Percentiles rank a stretch among this genome's conserved stretches.
Conservation (phyloP, 2,329 filamentous ascomycete genomes). For the Fusarium nelsonii region DNA sequence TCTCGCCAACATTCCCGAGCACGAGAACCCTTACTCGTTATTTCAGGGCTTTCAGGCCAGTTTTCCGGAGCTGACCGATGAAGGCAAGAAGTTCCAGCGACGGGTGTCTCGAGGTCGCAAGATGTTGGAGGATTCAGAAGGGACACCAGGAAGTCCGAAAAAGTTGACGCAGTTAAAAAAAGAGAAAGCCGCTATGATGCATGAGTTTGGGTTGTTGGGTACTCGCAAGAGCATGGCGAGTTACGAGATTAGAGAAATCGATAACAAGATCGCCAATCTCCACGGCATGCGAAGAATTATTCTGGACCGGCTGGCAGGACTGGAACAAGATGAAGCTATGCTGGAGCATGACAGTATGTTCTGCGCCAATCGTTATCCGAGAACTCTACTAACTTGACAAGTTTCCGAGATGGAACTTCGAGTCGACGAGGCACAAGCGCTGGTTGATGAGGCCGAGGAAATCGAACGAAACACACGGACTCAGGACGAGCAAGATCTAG, state of each 20-base stretch:
- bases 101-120: constrained; percentile 81
- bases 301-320: constrained; percentile 82
- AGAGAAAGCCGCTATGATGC: constrained; percentile 83
- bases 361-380: not conserved
- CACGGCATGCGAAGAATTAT: constrained; percentile 94
- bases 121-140: constrained; percentile 74
- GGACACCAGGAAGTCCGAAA: constrained; percentile 69
- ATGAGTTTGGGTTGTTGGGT: constrained; percentile 89
- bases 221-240: constrained; percentile 98
- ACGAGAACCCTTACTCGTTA: constrained; percentile 87
- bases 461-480: constrained; percentile 65
- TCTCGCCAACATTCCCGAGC: constrained; percentile 87
- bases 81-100: constrained; percentile 77
- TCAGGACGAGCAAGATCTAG: constrained; percentile 66
- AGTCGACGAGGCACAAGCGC: constrained; percentile 71
- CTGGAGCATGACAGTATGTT: constrained; percentile 87
- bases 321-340: constrained; percentile 92
- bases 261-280: constrained; percentile 95
- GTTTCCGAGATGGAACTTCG: constrained; percentile 73
- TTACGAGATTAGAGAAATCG: constrained; percentile 94
- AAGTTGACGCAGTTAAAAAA: constrained; percentile 80
- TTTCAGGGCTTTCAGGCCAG: constrained; percentile 97
- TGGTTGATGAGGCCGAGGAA: constrained; percentile 70
- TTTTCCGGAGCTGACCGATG: constrained; percentile 77
- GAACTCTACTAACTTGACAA: constrained; percentile 55